Evolutionary conservation across 2,329 filamentous ascomycete genomes (phyloP), one percentile per base, ranked within the genome.

Genomic region (Pseudogymnoascus verrucosus): DNA sequence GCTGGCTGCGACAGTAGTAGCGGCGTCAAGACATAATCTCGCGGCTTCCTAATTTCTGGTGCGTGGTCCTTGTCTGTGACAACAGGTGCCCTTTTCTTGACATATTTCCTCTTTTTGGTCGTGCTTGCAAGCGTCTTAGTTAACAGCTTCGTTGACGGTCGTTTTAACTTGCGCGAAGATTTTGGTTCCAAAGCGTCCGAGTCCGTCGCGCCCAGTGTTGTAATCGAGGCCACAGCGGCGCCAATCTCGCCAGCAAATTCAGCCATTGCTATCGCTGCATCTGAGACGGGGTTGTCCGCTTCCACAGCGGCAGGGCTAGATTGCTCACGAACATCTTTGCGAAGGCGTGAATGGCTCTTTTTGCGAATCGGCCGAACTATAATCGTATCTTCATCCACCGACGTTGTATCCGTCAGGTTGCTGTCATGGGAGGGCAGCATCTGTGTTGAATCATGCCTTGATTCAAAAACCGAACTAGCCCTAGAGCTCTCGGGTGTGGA

Each of bases 11-110:
- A 86, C 0, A 97, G 84, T 0, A 97, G 81, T 11, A 88, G 80
- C 0, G 86, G 82, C 0, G 91, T 96, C 19, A 93, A 85, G 31
- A 90, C 88, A 76, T 98, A 98, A 75, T 95, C 90, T 0, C 90
- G 89, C 0, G 88, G 88, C 0, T 79, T 77, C 34, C 90, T 87
- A 8, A 73, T 64, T 26, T 63, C 39, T 36, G 68, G 68, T 4
- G 71, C 70, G 57, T 69, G 67, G 19, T 71, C 71, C 39, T 63
- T 26, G 39, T 72, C 69, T 34, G 66, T 68, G 3, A 57, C 59
- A 16, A 57, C 59, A 19, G 51, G 36, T 23, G 61, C 64, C 26
- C 51, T 23, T 47, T 65, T 69, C 51, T 66, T 63, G 61, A 67
- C 66, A 62, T 64, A 67, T 64, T 40, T 69, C 63, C 40, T 34